Evolutionary conservation across 2,329 filamentous ascomycete species (phyloP), one percentile per base, ranked within the genome.

Genomic region (Trichoderma sp.): DNA sequence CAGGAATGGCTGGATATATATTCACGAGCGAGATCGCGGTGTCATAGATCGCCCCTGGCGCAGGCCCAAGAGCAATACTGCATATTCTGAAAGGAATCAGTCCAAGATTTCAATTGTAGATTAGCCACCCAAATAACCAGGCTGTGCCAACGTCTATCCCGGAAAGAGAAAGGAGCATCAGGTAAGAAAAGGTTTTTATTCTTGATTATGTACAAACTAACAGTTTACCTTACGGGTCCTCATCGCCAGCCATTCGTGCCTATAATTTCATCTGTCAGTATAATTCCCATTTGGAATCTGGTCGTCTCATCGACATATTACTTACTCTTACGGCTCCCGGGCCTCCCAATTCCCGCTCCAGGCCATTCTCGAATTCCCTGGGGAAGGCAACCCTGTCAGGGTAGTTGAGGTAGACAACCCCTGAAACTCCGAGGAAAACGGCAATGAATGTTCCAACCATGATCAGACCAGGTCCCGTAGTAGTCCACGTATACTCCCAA

Each of bases 401-500:
- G 77, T 95, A 95, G 78, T 87, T 86, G 74, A 86, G 76, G 78
- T 88, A 90, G 62, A 97, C 90, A 36, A 88, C 83, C 72, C 91
- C 93, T 81, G 86, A 88, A 68, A 95, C 81, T 64, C 87, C 85
- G 39, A 93, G 79, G 75, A 94, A 87, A 68, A 85, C 83, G 26
- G 84, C 85, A 58, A 94, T 81, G 79, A 95, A 95, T 74, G 83
- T 83, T 72, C 89, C 91, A 74, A 95, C 82, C 83, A 94, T 90
- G 73, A 91, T 78, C 43, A 90, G 80, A 72, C 89, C 93, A 79
- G 91, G 94, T 74, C 88, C 88, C 17, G 95, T 85, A 64, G 88
- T 91, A 58, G 87, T 85, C 87, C 96, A 95, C 70, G 91, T 96
- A 85, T 99, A 98, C 78, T 95, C 91, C 81, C 96, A 91, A 3